A percentile compares a stretch with the other conserved stretches of the same genome.
These are phyloP conservation scores for Saccharomyces hybrid DNA, from an alignment of 1,139 yeast species.

Conservation along the genomic window DNA sequence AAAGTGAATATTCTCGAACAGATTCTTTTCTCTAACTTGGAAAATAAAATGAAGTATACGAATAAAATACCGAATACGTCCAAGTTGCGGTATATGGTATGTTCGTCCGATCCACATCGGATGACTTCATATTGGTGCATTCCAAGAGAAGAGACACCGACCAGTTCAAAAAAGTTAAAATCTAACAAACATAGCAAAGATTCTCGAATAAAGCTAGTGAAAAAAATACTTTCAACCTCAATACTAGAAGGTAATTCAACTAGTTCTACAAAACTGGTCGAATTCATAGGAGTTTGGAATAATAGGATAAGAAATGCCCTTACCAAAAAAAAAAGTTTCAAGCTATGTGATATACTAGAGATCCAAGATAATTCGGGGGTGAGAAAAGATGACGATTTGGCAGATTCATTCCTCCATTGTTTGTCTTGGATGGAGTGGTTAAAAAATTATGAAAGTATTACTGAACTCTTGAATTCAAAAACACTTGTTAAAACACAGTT, in stretches of 20 bases:
- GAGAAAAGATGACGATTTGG: slow-evolving; percentile 52
- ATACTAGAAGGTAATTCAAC: slow-evolving; percentile 8
- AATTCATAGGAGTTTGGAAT: slow-evolving; percentile 24
- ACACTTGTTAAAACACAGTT: neutral
- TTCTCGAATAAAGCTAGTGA: slow-evolving; percentile 6
- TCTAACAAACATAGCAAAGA: slow-evolving; percentile 5
- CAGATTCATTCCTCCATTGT: slow-evolving; percentile 54
- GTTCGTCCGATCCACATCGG: slow-evolving; percentile 35
- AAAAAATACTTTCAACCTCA: slow-evolving; percentile 2
- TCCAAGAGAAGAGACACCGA: slow-evolving; percentile 6
- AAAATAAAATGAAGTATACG: slow-evolving; percentile 24
- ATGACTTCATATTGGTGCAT: slow-evolving; percentile 38
- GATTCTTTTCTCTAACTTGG: slow-evolving; percentile 37
- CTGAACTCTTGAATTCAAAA: neutral
- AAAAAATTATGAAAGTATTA: slow-evolving; percentile 11
- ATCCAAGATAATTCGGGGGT: slow-evolving; percentile 15
- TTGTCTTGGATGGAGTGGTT: slow-evolving; percentile 46
- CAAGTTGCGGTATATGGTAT: slow-evolving; percentile 15
- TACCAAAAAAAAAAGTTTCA: slow-evolving; percentile 21
- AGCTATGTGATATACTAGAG: slow-evolving; percentile 16
- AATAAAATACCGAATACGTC: slow-evolving; percentile 14
- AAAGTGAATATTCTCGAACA: slow-evolving; percentile 48
- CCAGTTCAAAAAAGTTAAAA: slow-evolving; percentile 3
- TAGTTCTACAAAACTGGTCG: slow-evolving; percentile 1
- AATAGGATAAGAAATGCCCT: slow-evolving; percentile 29